phyloP scores from a whole-genome alignment of 441 rosid species.

The Omphalea diandra region DNA sequence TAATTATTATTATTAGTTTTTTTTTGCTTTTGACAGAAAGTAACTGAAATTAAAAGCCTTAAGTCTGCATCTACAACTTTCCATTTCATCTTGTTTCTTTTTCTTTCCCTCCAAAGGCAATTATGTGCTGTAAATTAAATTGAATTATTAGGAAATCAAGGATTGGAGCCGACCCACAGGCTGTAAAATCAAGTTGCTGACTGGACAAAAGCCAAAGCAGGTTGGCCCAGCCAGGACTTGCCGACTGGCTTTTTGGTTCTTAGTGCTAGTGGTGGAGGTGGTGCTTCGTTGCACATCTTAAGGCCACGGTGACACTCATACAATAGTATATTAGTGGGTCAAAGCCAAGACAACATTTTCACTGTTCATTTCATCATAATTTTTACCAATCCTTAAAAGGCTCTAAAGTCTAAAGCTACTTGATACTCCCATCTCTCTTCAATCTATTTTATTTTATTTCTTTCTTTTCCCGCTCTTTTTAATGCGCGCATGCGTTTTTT shows the following conservation, averaged over 20 bases:
- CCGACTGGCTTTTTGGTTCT: constrained; percentile 26
- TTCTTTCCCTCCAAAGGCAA: not conserved
- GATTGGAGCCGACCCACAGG: constrained; percentile 17
- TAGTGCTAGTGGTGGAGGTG: not conserved
- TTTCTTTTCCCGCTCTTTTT: not conserved
- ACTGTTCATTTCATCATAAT: not conserved
- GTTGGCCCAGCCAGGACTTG: constrained; percentile 30
- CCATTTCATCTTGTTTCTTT: not conserved
- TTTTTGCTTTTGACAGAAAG: not conserved
- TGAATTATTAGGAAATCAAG: too few relatives aligned
- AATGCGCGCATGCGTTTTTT: not conserved
- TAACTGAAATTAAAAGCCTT: not conserved
- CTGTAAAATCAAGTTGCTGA: constrained; percentile 19
- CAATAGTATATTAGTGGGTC: not conserved
- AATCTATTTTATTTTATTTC: too few relatives aligned
- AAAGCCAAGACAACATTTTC: too few relatives aligned
- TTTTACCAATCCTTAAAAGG: not conserved
- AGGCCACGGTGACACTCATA: too few relatives aligned
- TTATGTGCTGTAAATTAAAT: not conserved
- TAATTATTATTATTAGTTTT: too few relatives aligned
- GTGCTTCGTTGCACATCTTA: not conserved
- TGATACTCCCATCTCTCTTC: not conserved
- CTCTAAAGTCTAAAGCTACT: not conserved
- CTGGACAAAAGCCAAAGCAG: constrained; percentile 27
- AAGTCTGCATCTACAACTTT: not conserved